Evolutionary conservation across 2,329 filamentous ascomycete genomes (phyloP), one percentile per base, ranked within the genome.

Genomic region (Beauveria caledonica): DNA sequence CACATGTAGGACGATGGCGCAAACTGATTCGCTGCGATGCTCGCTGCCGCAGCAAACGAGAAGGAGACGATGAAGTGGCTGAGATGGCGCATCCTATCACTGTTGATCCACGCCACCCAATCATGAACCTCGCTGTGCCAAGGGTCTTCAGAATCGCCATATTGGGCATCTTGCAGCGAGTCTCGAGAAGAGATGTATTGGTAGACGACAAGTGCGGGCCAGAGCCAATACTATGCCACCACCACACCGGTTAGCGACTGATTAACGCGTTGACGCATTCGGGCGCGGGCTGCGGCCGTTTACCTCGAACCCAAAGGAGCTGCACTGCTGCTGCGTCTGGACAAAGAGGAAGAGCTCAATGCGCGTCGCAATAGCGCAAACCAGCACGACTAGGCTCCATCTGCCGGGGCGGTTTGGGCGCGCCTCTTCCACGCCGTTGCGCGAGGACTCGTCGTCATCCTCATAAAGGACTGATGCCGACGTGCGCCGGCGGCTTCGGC

Each of bases 1-100:
- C 82, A 85, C 60, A 82, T 76, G 61, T 78, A 82, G 0, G 78
- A 81, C 13, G 81, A 83, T n/a, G 66, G 70, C 19, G 68, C 70
- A n/a, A 74, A 72, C 15, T 71, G 70, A 2, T 73, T 65, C 17
- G 75, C 70, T 2, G 76, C 66, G 60, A 73, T 80, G 3, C 77
- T 74, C 3, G 79, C 78, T 4, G 71, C 71, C 11, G 74, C 72
- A 45, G 83, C 70, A n/a, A 77, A 61, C 19, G 74, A 6, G 5
- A 71, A 70, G 49, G 73, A 72, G 21, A 72, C 52, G 2, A 77
- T 64, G 2, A 60, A 50, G 19, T 76, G 68, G 48, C 72, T 70
- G 3, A 74, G 65, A 60, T 74, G 66, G 40, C 67, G 64, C 23
- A 73, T 69, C 10, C 73, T 71, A 0, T 79, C 78, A 19, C 73